phyloP scores from a whole-genome alignment of 306 rosid genomes.

The Canavalia ensiformis region DNA sequence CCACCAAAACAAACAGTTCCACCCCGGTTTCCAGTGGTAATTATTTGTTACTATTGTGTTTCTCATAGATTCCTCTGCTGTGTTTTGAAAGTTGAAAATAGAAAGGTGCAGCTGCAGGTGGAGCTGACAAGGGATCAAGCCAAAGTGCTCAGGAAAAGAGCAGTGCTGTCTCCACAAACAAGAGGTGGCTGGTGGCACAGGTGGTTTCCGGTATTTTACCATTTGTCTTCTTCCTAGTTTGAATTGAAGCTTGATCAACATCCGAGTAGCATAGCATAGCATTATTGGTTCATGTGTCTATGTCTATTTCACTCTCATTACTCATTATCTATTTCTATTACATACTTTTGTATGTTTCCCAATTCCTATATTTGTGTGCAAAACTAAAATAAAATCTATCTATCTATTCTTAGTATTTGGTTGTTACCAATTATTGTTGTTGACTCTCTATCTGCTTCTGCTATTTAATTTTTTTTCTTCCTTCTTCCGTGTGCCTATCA shows the following conservation, averaged over 20 bases:
- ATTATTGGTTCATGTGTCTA: not conserved
- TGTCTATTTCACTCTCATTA: not conserved
- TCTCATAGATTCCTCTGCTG: not conserved
- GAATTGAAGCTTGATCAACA: conserved; percentile 34
- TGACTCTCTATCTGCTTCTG: no score
- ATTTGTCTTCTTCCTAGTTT: conserved; percentile 43
- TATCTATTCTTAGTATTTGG: conserved; percentile 5
- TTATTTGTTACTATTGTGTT: not conserved
- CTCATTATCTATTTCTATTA: not conserved
- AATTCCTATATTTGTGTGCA: conserved; percentile 31
- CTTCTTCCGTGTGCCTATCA: not conserved
- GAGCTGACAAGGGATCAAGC: conserved; percentile 50
- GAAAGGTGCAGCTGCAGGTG: conserved; percentile 33
- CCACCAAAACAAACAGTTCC: conserved; percentile 39
- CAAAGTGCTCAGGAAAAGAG: conserved; percentile 53
- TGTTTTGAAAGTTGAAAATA: conserved; percentile 23
- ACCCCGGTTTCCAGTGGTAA: conserved; percentile 56
- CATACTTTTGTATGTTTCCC: not conserved
- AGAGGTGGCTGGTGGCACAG: conserved; percentile 43
- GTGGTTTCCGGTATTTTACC: conserved; percentile 52
- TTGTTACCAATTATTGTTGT: not conserved
- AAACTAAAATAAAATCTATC: not conserved
- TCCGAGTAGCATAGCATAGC: not conserved
- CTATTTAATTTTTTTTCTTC: not conserved
- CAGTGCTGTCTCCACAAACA: conserved; percentile 51